Percentiles rank a stretch among this genome's conserved stretches.
These are phyloP conservation scores for Endogone sp. DNA, from an alignment of 192 early-diverging fungal genomes.

Conservation along the genomic window DNA sequence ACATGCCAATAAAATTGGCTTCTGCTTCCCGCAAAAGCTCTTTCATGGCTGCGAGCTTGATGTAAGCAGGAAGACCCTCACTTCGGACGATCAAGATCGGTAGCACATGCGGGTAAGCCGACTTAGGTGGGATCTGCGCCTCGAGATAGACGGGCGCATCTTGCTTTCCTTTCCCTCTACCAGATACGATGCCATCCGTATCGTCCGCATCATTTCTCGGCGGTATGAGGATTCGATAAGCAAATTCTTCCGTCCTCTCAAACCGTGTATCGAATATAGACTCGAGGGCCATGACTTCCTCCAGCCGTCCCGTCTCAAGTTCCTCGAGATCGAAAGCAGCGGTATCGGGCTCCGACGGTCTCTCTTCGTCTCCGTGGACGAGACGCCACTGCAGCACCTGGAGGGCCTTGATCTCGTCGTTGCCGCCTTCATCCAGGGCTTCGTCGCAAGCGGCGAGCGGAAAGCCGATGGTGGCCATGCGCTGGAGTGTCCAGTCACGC, in stretches of 20 bases:
- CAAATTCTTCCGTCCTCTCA: constrained; percentile 7
- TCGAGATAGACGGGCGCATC: constrained; percentile 39
- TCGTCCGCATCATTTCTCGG: constrained; percentile 28
- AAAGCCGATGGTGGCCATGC: constrained; percentile 58
- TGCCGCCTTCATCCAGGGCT: constrained; percentile 34
- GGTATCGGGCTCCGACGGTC: constrained; percentile 9
- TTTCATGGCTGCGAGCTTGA: constrained; percentile 54
- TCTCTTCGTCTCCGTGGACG: constrained; percentile 33
- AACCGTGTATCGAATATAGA: constrained; percentile 66
- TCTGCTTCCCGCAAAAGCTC: constrained; percentile 42
- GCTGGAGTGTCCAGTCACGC: constrained; percentile 59
- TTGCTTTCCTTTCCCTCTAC: constrained; percentile 30
- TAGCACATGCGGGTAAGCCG: constrained; percentile 62
- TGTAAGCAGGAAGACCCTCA: constrained; percentile 65
- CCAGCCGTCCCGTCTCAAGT: constrained; percentile 15
- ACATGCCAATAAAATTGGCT: constrained; percentile 30
- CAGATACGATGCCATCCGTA: constrained; percentile 22
- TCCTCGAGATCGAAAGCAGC: constrained; percentile 33
- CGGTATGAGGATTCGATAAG: constrained; percentile 9
- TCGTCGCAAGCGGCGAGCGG: constrained; percentile 40
- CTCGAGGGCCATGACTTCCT: constrained; percentile 58
- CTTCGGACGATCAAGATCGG: constrained; percentile 64
- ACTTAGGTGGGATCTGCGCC: constrained; percentile 52
- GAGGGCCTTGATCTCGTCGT: constrained; percentile 52
- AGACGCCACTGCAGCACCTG: constrained; percentile 50